These are phyloP conservation scores for Asterionellopsis glacialis DNA, from an alignment of 108 stramenopile genomes.

Conservation along the genomic window DNA sequence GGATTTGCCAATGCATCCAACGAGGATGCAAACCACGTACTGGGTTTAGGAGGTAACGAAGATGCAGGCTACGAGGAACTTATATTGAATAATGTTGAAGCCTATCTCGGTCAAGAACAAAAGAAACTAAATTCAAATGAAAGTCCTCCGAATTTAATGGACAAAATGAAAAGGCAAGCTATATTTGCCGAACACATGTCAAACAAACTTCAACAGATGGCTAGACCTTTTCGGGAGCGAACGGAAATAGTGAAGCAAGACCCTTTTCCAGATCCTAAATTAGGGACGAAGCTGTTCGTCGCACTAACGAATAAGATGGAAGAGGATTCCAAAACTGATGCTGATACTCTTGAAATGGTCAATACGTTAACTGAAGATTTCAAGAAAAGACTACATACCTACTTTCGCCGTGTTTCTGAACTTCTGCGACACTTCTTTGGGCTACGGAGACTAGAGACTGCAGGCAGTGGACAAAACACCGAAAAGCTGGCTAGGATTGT, in stretches of 20 bases:
- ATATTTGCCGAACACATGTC: constrained; percentile 54
- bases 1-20: constrained; percentile 63
- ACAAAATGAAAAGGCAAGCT: constrained; percentile 29
- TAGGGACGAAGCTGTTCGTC: constrained; percentile 58
- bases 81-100: constrained; percentile 63
- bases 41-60: constrained; percentile 48
- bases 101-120: constrained; percentile 45
- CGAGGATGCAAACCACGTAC: constrained; percentile 68
- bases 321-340: constrained; percentile 69
- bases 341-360: constrained; percentile 58
- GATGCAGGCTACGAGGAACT: constrained; percentile 55
- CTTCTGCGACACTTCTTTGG: constrained; percentile 86
- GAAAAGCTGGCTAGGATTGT: constrained; percentile 67
- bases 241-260: constrained; percentile 18
- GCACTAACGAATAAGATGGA: constrained; percentile 86
- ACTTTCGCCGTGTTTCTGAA: constrained; percentile 80
- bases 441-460: constrained; percentile 41
- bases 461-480: constrained; percentile 8
- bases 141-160: constrained; percentile 11
- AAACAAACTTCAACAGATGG: constrained; percentile 14
- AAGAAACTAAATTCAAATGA: constrained; percentile 7
- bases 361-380: constrained; percentile 72
- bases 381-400: constrained; percentile 54
- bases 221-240: constrained; percentile 17
- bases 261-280: constrained; percentile 63